phyloP scores from a whole-genome alignment of 805 yeast genomes.

The Isabelozyma heimii region DNA sequence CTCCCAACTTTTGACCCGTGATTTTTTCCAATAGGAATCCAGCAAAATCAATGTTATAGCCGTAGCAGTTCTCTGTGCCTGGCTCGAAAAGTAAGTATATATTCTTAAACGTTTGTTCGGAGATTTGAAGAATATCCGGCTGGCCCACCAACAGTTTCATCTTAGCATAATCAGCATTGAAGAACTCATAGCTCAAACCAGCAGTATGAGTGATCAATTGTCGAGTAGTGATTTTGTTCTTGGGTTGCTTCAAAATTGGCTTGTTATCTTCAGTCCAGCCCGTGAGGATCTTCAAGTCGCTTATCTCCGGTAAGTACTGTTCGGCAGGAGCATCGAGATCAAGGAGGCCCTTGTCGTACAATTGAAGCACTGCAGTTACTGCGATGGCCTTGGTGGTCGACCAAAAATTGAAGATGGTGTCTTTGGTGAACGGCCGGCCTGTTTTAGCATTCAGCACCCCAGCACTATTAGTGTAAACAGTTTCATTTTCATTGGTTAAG shows the following conservation, averaged over 20 bases:
- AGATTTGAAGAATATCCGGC: constrained; percentile 1
- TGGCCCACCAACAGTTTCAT: constrained; percentile 1
- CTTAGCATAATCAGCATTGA: constrained; percentile 14
- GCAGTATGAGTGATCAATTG: constrained; percentile 36
- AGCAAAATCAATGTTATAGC: constrained; percentile 35
- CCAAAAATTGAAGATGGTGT: constrained; percentile 21
- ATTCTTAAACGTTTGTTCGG: constrained; percentile 12
- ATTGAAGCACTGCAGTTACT: constrained; percentile 24
- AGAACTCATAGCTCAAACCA: constrained; percentile 35
- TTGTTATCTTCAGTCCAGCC: constrained; percentile 12
- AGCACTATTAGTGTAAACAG: constrained; percentile 9
- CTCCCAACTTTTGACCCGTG: constrained; percentile 23
- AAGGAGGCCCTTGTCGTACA: constrained; percentile 29
- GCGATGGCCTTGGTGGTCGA: constrained; percentile 30
- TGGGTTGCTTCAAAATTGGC: constrained; percentile 17
- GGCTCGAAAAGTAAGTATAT: constrained; percentile 32
- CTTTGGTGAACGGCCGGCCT: not conserved
- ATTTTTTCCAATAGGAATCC: constrained; percentile 28
- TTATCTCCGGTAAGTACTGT: constrained; percentile 25
- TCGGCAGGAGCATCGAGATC: constrained; percentile 29
- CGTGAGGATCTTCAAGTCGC: constrained; percentile 16
- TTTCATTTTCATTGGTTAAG: constrained; percentile 8
- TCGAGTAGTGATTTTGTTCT: constrained; percentile 28
- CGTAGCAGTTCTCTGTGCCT: constrained; percentile 34
- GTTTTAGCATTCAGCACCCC: constrained; percentile 5